These are phyloP conservation scores for Dryadomyces sulphureus DNA, from an alignment of 2,329 filamentous ascomycete species.

Conservation along the genomic window DNA sequence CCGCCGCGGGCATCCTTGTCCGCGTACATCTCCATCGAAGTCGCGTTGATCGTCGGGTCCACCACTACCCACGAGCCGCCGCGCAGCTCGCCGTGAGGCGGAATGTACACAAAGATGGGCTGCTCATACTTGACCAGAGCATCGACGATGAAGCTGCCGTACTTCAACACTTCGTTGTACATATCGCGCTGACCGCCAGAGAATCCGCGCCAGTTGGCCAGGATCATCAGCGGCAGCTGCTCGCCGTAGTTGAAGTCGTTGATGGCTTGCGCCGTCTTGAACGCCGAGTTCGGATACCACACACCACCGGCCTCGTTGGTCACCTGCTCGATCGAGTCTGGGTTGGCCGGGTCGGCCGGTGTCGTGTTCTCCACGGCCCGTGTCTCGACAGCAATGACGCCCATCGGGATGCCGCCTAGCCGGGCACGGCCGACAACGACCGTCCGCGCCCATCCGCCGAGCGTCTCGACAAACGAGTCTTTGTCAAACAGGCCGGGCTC, in stretches of 20 bases:
- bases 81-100: slow-evolving; percentile 88
- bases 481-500: slow-evolving; percentile 88
- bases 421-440: slow-evolving; percentile 94
- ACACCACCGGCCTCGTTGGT: slow-evolving; percentile 93
- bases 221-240: slow-evolving; percentile 95
- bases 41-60: slow-evolving; percentile 93
- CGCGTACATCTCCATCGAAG: slow-evolving; percentile 98
- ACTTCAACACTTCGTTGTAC: slow-evolving; percentile 99
- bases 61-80: slow-evolving; percentile 99
- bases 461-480: slow-evolving; percentile 90
- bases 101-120: slow-evolving; percentile 98
- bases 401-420: slow-evolving; percentile 91
- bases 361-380: slow-evolving; percentile 93
- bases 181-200: slow-evolving; percentile 98
- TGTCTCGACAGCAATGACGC: slow-evolving; percentile 94
- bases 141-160: slow-evolving; percentile 97
- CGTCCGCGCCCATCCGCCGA: slow-evolving; percentile 92
- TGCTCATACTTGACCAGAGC: slow-evolving; percentile 97
- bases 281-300: slow-evolving; percentile 99
- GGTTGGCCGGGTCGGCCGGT: slow-evolving; percentile 92
- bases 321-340: slow-evolving; percentile 94
- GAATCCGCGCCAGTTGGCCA: slow-evolving; percentile 99
- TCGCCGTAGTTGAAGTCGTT: slow-evolving; percentile 98
- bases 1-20: slow-evolving; percentile 89
- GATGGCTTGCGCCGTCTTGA: slow-evolving; percentile 98